A percentile compares a stretch with the other conserved stretches of the same genome.
Evolutionary conservation across 2,329 filamentous ascomycete genomes (phyloP).

Genomic region (Macroventuria anomochaeta): DNA sequence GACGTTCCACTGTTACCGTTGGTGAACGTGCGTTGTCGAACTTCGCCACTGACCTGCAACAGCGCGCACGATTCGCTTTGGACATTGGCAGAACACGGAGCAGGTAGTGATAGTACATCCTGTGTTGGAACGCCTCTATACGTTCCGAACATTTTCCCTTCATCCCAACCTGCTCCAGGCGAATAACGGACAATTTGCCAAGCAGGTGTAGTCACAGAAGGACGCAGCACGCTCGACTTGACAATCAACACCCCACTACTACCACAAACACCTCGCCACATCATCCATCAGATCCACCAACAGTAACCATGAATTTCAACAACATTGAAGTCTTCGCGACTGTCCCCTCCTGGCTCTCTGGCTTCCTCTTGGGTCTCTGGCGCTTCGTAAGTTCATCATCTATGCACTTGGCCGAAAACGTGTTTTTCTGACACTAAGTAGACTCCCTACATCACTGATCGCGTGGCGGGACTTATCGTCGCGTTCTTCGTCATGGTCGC

Average conservation of each 20-base stretch:
- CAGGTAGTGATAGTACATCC: background rate
- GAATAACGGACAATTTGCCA: background rate
- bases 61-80: background rate
- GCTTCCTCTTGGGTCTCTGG: conserved; percentile 2
- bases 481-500: conserved; percentile 10
- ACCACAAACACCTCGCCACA: background rate
- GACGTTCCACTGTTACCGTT: background rate
- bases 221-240: background rate
- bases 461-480: background rate
- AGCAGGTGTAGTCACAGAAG: background rate
- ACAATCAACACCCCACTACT: background rate
- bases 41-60: background rate
- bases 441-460: conserved; percentile 1
- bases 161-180: background rate
- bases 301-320: background rate
- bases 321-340: background rate
- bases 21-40: background rate
- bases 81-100: background rate
- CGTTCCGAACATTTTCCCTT: too few relatives aligned
- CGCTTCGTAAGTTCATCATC: background rate
- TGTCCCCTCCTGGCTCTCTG: background rate
- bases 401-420: too few relatives aligned
- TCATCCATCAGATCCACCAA: background rate
- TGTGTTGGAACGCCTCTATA: background rate
- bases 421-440: background rate